These are phyloP conservation scores for Fraxinus paxiana DNA, from an alignment of 305 asterid species.

Conservation along the genomic window DNA sequence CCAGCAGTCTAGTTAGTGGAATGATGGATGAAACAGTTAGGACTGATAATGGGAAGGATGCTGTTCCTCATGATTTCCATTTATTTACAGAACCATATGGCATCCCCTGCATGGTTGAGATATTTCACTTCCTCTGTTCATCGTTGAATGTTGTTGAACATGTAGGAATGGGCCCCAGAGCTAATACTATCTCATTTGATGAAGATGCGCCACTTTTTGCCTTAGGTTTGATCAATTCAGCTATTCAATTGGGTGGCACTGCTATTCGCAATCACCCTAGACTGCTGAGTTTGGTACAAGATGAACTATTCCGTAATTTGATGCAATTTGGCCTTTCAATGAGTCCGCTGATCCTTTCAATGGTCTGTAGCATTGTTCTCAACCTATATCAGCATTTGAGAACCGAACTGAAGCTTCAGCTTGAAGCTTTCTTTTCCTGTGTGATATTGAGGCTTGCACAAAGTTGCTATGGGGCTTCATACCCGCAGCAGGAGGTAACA, in stretches of 20 bases:
- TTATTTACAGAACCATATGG: slow-evolving; percentile 91
- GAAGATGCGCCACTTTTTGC: slow-evolving; percentile 94
- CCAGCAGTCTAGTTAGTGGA: slow-evolving; percentile 42
- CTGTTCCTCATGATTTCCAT: slow-evolving; percentile 72
- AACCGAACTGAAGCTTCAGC: slow-evolving; percentile 82
- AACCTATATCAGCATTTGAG: slow-evolving; percentile 85
- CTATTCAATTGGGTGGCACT: slow-evolving; percentile 85
- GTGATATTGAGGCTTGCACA: slow-evolving; percentile 91
- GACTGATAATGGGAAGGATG: slow-evolving; percentile 68
- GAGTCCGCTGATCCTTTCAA: slow-evolving; percentile 90
- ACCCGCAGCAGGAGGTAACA: slow-evolving; percentile 96
- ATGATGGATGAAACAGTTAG: slow-evolving; percentile 54
- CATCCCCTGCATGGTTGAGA: slow-evolving; percentile 93
- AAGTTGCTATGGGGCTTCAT: slow-evolving; percentile 83
- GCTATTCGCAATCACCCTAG: slow-evolving; percentile 74
- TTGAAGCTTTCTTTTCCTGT: slow-evolving; percentile 96
- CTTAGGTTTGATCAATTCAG: slow-evolving; percentile 85
- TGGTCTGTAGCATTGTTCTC: slow-evolving; percentile 90
- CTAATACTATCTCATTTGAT: slow-evolving; percentile 80
- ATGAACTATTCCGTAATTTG: slow-evolving; percentile 81
- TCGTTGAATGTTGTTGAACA: slow-evolving; percentile 81
- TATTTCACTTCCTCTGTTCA: slow-evolving; percentile 88
- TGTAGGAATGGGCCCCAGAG: slow-evolving; percentile 67
- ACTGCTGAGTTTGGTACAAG: slow-evolving; percentile 84
- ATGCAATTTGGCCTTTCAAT: slow-evolving; percentile 91